Evolutionary conservation across 768 basidiomycete species (phyloP).

Genomic region (Mycena albidolilacea): DNA sequence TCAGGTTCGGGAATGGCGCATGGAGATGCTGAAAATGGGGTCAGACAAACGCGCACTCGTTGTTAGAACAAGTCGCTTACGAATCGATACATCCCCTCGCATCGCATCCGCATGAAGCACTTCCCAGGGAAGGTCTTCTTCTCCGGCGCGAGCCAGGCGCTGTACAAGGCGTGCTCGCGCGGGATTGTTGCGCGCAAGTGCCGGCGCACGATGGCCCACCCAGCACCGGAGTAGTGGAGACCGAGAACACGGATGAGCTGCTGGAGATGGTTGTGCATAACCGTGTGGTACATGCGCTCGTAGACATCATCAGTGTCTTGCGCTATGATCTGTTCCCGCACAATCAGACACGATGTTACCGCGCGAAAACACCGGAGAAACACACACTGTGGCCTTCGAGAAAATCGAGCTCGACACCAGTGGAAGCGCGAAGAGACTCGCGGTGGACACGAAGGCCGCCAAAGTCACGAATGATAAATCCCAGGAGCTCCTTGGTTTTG

Average conservation of each 20-base stretch:
- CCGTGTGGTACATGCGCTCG: slow-evolving; percentile 70
- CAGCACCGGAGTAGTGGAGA: slow-evolving; percentile 69
- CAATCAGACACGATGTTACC: not conserved
- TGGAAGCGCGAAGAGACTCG: slow-evolving; percentile 63
- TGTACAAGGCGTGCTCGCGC: slow-evolving; percentile 59
- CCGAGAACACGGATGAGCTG: slow-evolving; percentile 71
- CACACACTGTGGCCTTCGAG: slow-evolving; percentile 58
- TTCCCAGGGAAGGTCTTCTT: slow-evolving; percentile 66
- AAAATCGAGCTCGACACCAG: slow-evolving; percentile 65
- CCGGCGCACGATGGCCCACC: slow-evolving; percentile 66
- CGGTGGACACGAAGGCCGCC: slow-evolving; percentile 70
- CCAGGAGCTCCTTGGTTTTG: slow-evolving; percentile 62
- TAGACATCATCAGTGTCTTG: slow-evolving; percentile 69
- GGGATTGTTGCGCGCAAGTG: slow-evolving; percentile 63
- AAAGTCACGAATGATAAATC: slow-evolving; percentile 72
- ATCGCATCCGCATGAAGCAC: slow-evolving; percentile 72
- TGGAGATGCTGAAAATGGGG: slow-evolving; percentile 61
- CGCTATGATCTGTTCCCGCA: slow-evolving; percentile 56
- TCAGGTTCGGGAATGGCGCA: slow-evolving; percentile 68
- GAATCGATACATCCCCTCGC: slow-evolving; percentile 69
- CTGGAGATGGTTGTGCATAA: slow-evolving; percentile 73
- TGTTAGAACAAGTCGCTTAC: slow-evolving; percentile 52
- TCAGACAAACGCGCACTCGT: slow-evolving; percentile 5
- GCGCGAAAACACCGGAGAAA: not conserved
- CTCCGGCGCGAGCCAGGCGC: slow-evolving; percentile 66